Percentiles rank a stretch among this genome's conserved stretches.
phyloP scores from a whole-genome alignment of 352 stramenopile species.

The Globisporangium uncinulatum region DNA sequence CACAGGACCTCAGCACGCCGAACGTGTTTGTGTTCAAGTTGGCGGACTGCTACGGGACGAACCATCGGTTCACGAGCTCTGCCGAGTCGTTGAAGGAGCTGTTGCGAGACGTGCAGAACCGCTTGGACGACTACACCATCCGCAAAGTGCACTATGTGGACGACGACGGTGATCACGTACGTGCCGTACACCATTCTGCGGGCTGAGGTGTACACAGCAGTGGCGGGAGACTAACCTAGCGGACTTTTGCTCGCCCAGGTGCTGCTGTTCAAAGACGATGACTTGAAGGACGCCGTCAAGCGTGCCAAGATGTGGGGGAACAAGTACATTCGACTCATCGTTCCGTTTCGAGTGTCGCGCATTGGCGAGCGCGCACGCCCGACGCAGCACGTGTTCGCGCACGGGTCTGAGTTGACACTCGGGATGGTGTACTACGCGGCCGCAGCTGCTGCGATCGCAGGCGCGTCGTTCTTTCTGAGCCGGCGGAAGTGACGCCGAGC shows the following conservation, averaged over 20 bases:
- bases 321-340: conserved; percentile 77
- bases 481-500: conserved; percentile 38
- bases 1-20: conserved; percentile 16
- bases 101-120: conserved; percentile 62
- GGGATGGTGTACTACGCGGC: conserved; percentile 80
- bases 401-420: conserved; percentile 43
- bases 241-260: conserved; percentile 25
- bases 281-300: conserved; percentile 77
- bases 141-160: conserved; percentile 76
- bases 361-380: conserved; percentile 16
- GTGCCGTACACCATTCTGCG: not conserved
- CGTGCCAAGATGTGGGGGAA: conserved; percentile 74
- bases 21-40: conserved; percentile 83
- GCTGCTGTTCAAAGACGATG: conserved; percentile 69
- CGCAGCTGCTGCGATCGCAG: conserved; percentile 66
- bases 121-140: conserved; percentile 70
- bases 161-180: conserved; percentile 65
- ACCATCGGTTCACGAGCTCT: conserved; percentile 82
- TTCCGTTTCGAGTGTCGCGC: conserved; percentile 40
- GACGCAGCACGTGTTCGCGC: conserved; percentile 32
- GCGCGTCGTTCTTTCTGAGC: conserved; percentile 75
- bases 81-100: conserved; percentile 69
- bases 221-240: no score
- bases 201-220: not conserved
- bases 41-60: conserved; percentile 74